Conservation (phyloP, 2,329 filamentous ascomycete species). For the Calonectria pseudoturangicola region DNA sequence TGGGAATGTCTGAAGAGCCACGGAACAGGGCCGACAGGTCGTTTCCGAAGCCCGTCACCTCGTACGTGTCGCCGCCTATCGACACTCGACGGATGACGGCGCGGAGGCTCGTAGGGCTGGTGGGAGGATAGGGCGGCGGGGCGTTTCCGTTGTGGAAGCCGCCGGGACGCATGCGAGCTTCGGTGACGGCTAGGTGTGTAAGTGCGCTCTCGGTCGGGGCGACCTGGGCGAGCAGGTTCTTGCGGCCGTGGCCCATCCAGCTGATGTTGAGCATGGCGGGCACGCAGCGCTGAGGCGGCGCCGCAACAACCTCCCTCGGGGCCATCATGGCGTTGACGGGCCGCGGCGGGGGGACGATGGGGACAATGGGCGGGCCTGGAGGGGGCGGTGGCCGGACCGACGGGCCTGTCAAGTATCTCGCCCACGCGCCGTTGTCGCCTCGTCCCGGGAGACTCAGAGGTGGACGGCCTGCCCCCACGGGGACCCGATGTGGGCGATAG, state of each 20-base stretch:
- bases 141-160: slow-evolving; percentile 38
- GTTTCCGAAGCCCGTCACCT: slow-evolving; percentile 53
- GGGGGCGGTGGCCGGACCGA: slow-evolving; percentile 25
- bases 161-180: slow-evolving; percentile 46
- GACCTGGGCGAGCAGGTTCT: slow-evolving; percentile 56
- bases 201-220: slow-evolving; percentile 59
- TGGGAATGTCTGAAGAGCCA: slow-evolving; percentile 46
- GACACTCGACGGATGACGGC: slow-evolving; percentile 50
- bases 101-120: slow-evolving; percentile 24
- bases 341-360: background rate
- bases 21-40: slow-evolving; percentile 52
- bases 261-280: slow-evolving; percentile 54
- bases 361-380: slow-evolving; percentile 1
- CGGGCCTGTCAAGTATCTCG: slow-evolving; percentile 1
- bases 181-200: slow-evolving; percentile 44
- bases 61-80: slow-evolving; percentile 49
- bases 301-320: background rate
- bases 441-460: slow-evolving; percentile 12
- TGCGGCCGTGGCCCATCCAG: slow-evolving; percentile 55
- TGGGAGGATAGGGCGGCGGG: slow-evolving; percentile 32
- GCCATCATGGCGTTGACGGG: background rate
- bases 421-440: slow-evolving; percentile 2
- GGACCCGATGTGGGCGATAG: slow-evolving; percentile 6
- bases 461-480: slow-evolving; percentile 22
- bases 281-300: slow-evolving; percentile 20